A percentile compares a stretch with the other conserved stretches of the same genome.
phyloP scores from a whole-genome alignment of 371 early-diverging fungal species.

The Saksenaea oblongispora region DNA sequence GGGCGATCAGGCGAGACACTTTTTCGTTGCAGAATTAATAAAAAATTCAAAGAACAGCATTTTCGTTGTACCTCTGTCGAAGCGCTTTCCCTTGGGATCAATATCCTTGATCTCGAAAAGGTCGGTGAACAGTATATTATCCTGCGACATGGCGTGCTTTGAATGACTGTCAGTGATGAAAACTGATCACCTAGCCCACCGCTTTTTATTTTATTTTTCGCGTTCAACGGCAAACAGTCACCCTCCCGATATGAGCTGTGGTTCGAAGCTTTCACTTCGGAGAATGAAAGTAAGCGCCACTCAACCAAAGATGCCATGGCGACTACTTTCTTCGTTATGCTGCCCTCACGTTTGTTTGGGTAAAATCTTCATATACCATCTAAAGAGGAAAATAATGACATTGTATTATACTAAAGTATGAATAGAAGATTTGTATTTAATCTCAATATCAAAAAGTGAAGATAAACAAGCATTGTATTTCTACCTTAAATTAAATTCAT shows the following conservation, averaged over 20 bases:
- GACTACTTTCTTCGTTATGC: too few relatives aligned
- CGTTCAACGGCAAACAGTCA: neutral
- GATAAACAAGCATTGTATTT: too few relatives aligned
- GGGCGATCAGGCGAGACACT: slow-evolving; percentile 91
- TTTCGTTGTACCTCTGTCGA: slow-evolving; percentile 77
- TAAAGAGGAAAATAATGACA: too few relatives aligned
- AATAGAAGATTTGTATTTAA: too few relatives aligned
- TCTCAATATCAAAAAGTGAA: too few relatives aligned
- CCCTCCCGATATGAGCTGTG: neutral
- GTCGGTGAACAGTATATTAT: slow-evolving; percentile 82
- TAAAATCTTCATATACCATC: too few relatives aligned
- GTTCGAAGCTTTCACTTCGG: neutral
- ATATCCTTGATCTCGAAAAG: slow-evolving; percentile 87
- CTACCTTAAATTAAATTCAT: too few relatives aligned
- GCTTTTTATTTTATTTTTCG: neutral
- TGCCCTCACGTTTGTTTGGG: too few relatives aligned
- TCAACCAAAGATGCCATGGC: too few relatives aligned
- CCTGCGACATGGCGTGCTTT: slow-evolving; percentile 18
- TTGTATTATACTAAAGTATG: too few relatives aligned
- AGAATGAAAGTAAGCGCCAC: neutral
- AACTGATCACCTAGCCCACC: too few relatives aligned
- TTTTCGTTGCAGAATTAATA: slow-evolving; percentile 1
- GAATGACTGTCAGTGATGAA: too few relatives aligned
- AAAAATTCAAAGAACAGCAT: neutral
- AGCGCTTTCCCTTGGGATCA: slow-evolving; percentile 90